Evolutionary conservation across 495 filamentous ascomycete species (phyloP).

Genomic region (Acidiella bohemica): DNA sequence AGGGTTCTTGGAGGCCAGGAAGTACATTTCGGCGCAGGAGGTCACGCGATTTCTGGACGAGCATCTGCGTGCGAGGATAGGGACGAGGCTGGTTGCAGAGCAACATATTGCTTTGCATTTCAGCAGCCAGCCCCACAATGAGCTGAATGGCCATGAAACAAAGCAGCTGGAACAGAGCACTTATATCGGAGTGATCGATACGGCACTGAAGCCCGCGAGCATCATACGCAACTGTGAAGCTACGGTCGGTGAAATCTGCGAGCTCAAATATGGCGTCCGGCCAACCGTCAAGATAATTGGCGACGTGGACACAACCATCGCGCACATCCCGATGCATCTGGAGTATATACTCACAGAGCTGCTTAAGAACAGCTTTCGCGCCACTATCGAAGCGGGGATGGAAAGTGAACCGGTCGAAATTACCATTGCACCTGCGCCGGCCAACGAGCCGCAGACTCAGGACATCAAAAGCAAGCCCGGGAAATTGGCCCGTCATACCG

Average conservation of each 20-base stretch:
- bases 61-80: slow-evolving; percentile 85
- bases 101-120: slow-evolving; percentile 92
- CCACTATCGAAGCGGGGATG: slow-evolving; percentile 68
- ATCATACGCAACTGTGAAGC: slow-evolving; percentile 70
- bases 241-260: slow-evolving; percentile 90
- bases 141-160: slow-evolving; percentile 26
- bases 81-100: slow-evolving; percentile 86
- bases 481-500: neutral
- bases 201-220: slow-evolving; percentile 64
- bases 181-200: slow-evolving; percentile 97
- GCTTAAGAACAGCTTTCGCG: slow-evolving; percentile 91
- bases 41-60: slow-evolving; percentile 88
- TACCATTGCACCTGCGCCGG: slow-evolving; percentile 72
- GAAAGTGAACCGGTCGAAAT: slow-evolving; percentile 73
- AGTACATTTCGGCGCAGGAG: slow-evolving; percentile 65
- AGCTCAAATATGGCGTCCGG: slow-evolving; percentile 84
- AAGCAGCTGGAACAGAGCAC: slow-evolving; percentile 36
- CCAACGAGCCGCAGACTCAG: slow-evolving; percentile 4
- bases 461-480: slow-evolving; percentile 28
- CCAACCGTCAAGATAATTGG: slow-evolving; percentile 72
- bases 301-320: slow-evolving; percentile 65
- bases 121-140: slow-evolving; percentile 56
- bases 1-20: slow-evolving; percentile 81
- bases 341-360: slow-evolving; percentile 96
- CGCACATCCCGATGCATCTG: slow-evolving; percentile 85